phyloP scores from a whole-genome alignment of 208 protist genomes.

The Acanthamoeba sp. region DNA sequence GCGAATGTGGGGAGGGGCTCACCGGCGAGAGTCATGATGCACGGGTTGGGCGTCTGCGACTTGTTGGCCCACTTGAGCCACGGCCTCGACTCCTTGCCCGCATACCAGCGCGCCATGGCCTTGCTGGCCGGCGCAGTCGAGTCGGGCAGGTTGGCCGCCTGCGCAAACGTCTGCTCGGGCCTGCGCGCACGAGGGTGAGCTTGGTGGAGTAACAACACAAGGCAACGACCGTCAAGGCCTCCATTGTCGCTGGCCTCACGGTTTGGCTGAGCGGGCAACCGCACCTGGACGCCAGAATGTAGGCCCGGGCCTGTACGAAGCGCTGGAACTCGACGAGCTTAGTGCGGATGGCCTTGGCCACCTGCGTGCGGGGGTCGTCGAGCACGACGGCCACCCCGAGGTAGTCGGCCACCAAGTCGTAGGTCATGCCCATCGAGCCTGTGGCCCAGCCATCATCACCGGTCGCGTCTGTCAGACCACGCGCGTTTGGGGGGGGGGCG shows the following conservation, averaged over 20 bases:
- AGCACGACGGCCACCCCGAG: neutral
- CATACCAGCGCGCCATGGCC: conserved; percentile 70
- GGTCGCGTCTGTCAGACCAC: neutral
- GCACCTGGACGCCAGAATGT: conserved; percentile 31
- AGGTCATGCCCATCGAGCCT: conserved; percentile 76
- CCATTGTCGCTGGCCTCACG: too few relatives aligned
- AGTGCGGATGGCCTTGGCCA: neutral
- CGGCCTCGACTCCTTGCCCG: conserved; percentile 65
- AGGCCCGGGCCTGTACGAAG: conserved; percentile 73
- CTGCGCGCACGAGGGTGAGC: too few relatives aligned
- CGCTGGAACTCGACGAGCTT: conserved; percentile 72
- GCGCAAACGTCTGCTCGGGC: conserved; percentile 80
- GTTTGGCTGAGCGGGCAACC: too few relatives aligned
- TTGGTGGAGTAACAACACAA: conserved; percentile 65
- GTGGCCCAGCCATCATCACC: neutral
- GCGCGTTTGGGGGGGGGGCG: too few relatives aligned
- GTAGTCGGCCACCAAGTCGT: conserved; percentile 83
- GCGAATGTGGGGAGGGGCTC: too few relatives aligned
- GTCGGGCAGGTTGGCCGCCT: conserved; percentile 85
- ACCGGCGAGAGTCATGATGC: conserved; percentile 79
- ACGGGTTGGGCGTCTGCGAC: conserved; percentile 71
- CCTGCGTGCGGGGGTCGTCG: neutral
- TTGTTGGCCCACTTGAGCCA: conserved; percentile 85
- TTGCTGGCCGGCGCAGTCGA: conserved; percentile 39
- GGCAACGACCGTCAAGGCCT: neutral